These are phyloP conservation scores for Inonotus hispidus DNA, from an alignment of 1,284 basidiomycete species.

Conservation along the genomic window DNA sequence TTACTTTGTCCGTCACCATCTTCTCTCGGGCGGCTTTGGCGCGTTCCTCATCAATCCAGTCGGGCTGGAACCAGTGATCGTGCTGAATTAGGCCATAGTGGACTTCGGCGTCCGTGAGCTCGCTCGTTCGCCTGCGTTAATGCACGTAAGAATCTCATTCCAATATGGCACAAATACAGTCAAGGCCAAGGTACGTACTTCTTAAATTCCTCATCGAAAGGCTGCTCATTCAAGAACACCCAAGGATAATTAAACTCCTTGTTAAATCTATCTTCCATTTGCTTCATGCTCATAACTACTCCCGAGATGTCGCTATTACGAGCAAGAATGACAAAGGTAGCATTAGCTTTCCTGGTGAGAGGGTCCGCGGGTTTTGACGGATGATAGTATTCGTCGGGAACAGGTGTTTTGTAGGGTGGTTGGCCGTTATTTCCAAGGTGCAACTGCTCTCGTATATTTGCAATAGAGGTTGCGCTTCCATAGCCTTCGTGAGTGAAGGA, in stretches of 20 bases:
- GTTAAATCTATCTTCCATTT: conserved; percentile 82
- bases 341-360: conserved; percentile 66
- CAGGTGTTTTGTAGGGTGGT: conserved; percentile 47
- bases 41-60: conserved; percentile 75
- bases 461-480: conserved; percentile 57
- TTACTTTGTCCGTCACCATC: conserved; percentile 79
- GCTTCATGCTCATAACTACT: conserved; percentile 69
- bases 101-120: conserved; percentile 60
- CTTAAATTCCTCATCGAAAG: conserved; percentile 77
- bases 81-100: conserved; percentile 80
- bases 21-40: conserved; percentile 68
- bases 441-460: conserved; percentile 45
- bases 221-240: conserved; percentile 81
- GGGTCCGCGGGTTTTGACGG: conserved; percentile 32
- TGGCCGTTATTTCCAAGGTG: conserved; percentile 24
- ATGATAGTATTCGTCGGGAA: conserved; percentile 54
- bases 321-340: conserved; percentile 82
- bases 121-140: conserved; percentile 50
- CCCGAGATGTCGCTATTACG: conserved; percentile 77
- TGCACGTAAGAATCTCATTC: conserved; percentile 11
- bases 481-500: conserved; percentile 69
- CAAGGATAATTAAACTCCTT: conserved; percentile 82
- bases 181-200: conserved; percentile 34
- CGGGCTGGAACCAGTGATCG: conserved; percentile 84
- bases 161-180: not conserved